A percentile compares a stretch with the other conserved stretches of the same genome.
Conservation (phyloP, 257 asterid species). For the Solanum chilense region DNA sequence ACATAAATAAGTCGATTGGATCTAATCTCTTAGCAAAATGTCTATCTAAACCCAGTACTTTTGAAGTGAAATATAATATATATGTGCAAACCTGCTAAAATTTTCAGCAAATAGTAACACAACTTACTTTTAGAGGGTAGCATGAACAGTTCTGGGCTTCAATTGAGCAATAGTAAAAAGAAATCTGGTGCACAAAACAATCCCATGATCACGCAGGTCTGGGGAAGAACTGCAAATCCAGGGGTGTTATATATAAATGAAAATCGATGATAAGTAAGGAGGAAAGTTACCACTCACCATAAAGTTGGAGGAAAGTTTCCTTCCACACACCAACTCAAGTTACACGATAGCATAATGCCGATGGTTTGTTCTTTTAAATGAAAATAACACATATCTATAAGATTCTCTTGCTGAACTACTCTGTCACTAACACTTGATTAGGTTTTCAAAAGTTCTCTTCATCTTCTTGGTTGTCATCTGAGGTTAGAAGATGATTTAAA, state of each 20-base stretch:
- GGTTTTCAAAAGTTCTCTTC: slow-evolving; percentile 27
- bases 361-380: not conserved
- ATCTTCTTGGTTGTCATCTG: slow-evolving; percentile 62
- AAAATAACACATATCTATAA: not conserved
- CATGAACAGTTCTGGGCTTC: not conserved
- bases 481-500: slow-evolving; percentile 69
- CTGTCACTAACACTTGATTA: not conserved
- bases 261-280: not conserved
- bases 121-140: too few species aligned
- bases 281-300: not conserved
- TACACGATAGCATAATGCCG: not conserved
- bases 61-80: not conserved
- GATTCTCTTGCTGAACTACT: not conserved
- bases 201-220: not conserved
- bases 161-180: too few species aligned
- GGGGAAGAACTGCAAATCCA: not conserved
- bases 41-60: not conserved
- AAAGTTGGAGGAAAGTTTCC: not conserved
- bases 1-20: not conserved
- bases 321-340: not conserved
- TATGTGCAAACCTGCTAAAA: not conserved
- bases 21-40: not conserved
- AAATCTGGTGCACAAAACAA: not conserved
- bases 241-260: not conserved
- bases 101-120: not conserved